phyloP scores from a whole-genome alignment of 2,329 filamentous ascomycete genomes.

The Exophiala bonariae region DNA sequence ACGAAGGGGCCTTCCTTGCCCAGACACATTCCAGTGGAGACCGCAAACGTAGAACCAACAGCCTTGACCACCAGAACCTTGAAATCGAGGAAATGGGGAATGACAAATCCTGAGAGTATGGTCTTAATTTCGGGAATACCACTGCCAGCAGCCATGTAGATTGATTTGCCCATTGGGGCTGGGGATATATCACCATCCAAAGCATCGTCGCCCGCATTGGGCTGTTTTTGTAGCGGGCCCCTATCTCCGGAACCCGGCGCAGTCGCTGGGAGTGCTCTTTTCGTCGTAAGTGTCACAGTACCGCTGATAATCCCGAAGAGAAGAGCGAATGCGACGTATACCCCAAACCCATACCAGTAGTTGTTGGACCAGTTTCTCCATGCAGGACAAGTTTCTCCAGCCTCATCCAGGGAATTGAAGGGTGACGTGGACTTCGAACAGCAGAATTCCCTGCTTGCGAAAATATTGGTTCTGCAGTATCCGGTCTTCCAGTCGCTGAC shows the following conservation, averaged over 20 bases:
- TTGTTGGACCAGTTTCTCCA: constrained; percentile 47
- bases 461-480: constrained; percentile 50
- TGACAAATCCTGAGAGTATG: constrained; percentile 61
- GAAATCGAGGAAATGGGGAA: constrained; percentile 57
- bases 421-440: constrained; percentile 40
- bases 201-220: constrained; percentile 45
- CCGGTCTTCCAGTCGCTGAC: constrained; percentile 59
- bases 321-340: constrained; percentile 52
- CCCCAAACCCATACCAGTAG: constrained; percentile 45
- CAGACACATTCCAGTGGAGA: constrained; percentile 60
- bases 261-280: constrained; percentile 48
- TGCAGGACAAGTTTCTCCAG: constrained; percentile 37
- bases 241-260: constrained; percentile 35
- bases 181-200: constrained; percentile 40
- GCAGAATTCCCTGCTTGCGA: constrained; percentile 52
- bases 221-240: constrained; percentile 44
- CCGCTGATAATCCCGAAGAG: constrained; percentile 52
- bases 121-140: constrained; percentile 65
- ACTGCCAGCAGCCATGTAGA: constrained; percentile 60
- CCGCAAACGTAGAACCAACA: constrained; percentile 59
- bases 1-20: constrained; percentile 65
- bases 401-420: constrained; percentile 23
- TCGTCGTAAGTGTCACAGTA: constrained; percentile 52
- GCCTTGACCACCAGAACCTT: constrained; percentile 59
- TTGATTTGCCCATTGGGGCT: constrained; percentile 45